Percentiles rank a stretch among this genome's conserved stretches.
phyloP scores from a whole-genome alignment of 2,329 filamentous ascomycete species.

The Rasamsonia emersonii region DNA sequence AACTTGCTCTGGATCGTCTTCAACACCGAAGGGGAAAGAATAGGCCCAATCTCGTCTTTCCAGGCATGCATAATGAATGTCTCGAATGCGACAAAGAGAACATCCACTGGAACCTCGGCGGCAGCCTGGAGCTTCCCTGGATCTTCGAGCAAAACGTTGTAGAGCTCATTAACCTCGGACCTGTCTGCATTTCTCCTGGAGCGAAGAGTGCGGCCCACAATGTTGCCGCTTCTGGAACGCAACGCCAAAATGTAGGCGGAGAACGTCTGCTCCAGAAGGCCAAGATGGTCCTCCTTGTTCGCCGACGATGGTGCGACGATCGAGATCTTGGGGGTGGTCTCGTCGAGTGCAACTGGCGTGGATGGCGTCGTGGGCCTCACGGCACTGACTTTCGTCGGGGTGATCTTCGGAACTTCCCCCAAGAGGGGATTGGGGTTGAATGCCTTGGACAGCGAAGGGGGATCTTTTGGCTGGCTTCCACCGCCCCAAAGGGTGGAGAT shows the following conservation, averaged over 20 bases:
- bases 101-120: conserved; percentile 68
- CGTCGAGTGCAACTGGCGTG: conserved; percentile 17
- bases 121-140: conserved; percentile 69
- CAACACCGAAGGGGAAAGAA: conserved; percentile 65
- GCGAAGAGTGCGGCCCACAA: conserved; percentile 68
- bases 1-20: conserved; percentile 58
- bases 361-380: conserved; percentile 37
- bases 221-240: conserved; percentile 77
- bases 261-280: conserved; percentile 75
- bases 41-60: conserved; percentile 77
- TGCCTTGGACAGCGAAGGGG: conserved; percentile 23
- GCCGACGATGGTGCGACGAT: conserved; percentile 48
- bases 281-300: conserved; percentile 55
- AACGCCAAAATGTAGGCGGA: conserved; percentile 73
- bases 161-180: conserved; percentile 76
- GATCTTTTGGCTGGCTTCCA: conserved; percentile 39
- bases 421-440: conserved; percentile 29
- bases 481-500: conserved; percentile 72
- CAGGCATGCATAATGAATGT: conserved; percentile 85
- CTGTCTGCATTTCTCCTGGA: conserved; percentile 64
- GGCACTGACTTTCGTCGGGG: conserved; percentile 25
- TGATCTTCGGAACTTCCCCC: conserved; percentile 37
- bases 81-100: conserved; percentile 85
- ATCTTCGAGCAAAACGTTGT: conserved; percentile 78
- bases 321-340: conserved; percentile 30